Base-by-base conservation (phyloP, 2,329 filamentous ascomycete genomes). In the Trichophyton schoenleinii region DNA sequence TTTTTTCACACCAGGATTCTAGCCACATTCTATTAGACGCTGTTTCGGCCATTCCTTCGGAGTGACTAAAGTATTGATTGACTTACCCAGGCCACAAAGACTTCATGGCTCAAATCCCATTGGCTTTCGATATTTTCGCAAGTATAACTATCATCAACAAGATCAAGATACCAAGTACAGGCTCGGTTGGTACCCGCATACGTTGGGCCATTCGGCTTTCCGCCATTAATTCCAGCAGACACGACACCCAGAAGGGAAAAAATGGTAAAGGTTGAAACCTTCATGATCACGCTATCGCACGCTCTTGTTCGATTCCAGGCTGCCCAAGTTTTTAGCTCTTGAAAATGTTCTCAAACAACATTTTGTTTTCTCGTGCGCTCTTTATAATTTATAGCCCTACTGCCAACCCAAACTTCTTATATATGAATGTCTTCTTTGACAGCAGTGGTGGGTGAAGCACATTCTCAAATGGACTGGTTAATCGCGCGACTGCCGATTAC, bases 1-100 rank as follows among this genome's bases (percentile, higher is more conserved):
- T 3, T 52, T 38, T 18, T 60, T 60, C 9, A 53, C 25, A 2
- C 42, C 28, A 6, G 58, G 58, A 31, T 60, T 60, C 58, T 60
- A 60, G 3, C 34, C 18, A 18, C 11, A 36, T 22, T 59, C 46
- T 6, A 28, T 36, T 31, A 59, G n/a, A 7, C 22, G 25, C 15
- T 46, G 2, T 20, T 8, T 31, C n/a, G 1, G 34, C 4, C 20
- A 48, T 9, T n/a, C 15, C 11, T 58, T 58, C 44, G 20, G 25
- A 48, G 2, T 22, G 20, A 3, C 13, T 8, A 34, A 20, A 31
- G 8, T 13, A 49, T 28, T 13, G 49, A 28, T n/a, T 38, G n/a
- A 60, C 58, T 20, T 52, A 60, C 58, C 58, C 58, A 60, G 36
- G 42, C n/a, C n/a, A 60, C 31, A 41, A 60, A 60, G 4, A 25